Percentiles rank a stretch among this genome's conserved stretches.
phyloP scores from a whole-genome alignment of 2,329 filamentous ascomycete species.

The Botrytis medusae region DNA sequence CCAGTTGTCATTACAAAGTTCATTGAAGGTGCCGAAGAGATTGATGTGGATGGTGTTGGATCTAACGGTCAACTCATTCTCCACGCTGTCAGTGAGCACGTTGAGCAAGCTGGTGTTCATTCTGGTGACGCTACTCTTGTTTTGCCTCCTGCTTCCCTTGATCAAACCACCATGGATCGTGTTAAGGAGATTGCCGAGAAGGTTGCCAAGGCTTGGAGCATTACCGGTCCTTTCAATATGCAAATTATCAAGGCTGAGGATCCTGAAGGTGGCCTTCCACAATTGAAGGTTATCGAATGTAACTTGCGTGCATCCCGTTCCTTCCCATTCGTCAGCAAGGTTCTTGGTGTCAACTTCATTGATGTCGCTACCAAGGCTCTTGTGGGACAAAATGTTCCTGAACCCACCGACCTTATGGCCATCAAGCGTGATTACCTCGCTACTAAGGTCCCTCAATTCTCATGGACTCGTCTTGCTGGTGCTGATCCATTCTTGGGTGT shows the following conservation, averaged over 20 bases:
- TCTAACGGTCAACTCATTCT: conserved; percentile 82
- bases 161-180: conserved; percentile 74
- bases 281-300: conserved; percentile 96
- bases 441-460: conserved; percentile 98
- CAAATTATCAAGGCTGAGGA: conserved; percentile 94
- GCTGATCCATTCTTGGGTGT: conserved; percentile 97
- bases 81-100: conserved; percentile 92
- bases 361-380: conserved; percentile 89
- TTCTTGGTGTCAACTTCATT: conserved; percentile 94
- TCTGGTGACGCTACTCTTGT: conserved; percentile 96
- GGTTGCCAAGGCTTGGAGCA: conserved; percentile 94
- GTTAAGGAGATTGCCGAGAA: conserved; percentile 95
- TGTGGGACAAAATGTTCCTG: conserved; percentile 79
- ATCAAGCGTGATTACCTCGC: conserved; percentile 88
- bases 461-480: conserved; percentile 95
- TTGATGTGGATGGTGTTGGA: conserved; percentile 92
- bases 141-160: conserved; percentile 79
- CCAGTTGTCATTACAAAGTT: conserved; percentile 98
- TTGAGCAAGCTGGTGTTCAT: conserved; percentile 97
- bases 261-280: conserved; percentile 70
- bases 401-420: conserved; percentile 84
- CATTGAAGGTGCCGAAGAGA: conserved; percentile 94
- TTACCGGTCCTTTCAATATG: conserved; percentile 99
- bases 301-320: conserved; percentile 96
- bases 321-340: conserved; percentile 98